A percentile compares a stretch with the other conserved stretches of the same genome.
These are phyloP conservation scores for Ulota crispa DNA, from an alignment of 225 moss, liverwort and hornwort species.

Conservation along the genomic window DNA sequence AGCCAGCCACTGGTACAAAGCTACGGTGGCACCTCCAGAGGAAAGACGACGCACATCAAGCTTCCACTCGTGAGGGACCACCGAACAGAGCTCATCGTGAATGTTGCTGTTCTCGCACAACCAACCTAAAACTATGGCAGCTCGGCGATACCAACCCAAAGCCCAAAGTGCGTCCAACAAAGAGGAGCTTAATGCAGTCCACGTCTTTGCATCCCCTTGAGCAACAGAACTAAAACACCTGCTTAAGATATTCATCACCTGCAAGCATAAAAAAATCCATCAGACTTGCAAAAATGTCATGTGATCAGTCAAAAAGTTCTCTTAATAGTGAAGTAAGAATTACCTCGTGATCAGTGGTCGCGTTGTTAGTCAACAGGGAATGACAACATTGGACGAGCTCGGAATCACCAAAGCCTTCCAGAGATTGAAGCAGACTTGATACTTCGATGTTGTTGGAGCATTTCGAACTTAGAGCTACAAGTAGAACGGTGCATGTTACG, in stretches of 20 bases:
- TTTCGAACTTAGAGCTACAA: constrained; percentile 81
- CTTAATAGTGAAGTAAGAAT: constrained; percentile 2
- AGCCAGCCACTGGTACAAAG: constrained; percentile 91
- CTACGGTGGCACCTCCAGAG: constrained; percentile 78
- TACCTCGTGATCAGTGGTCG: constrained; percentile 76
- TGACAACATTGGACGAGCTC: constrained; percentile 50
- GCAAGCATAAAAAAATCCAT: constrained; percentile 19
- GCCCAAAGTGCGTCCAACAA: constrained; percentile 91
- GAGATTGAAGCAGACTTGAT: constrained; percentile 55
- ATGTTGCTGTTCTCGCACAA: constrained; percentile 60
- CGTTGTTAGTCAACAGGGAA: constrained; percentile 57
- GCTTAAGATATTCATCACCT: constrained; percentile 55
- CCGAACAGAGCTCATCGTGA: constrained; percentile 62
- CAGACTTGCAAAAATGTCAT: not conserved
- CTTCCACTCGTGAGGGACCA: constrained; percentile 79
- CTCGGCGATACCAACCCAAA: constrained; percentile 88
- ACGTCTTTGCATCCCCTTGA: constrained; percentile 64
- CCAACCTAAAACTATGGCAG: constrained; percentile 77
- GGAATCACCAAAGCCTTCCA: constrained; percentile 63
- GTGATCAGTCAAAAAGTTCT: not conserved
- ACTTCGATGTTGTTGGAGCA: constrained; percentile 68
- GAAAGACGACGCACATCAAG: constrained; percentile 89
- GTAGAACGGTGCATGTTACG: constrained; percentile 85
- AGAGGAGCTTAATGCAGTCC: constrained; percentile 70
- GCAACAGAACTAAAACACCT: constrained; percentile 54